Conservation (phyloP, 2,329 filamentous ascomycete genomes). For the Bipolaris sorokiniana region DNA sequence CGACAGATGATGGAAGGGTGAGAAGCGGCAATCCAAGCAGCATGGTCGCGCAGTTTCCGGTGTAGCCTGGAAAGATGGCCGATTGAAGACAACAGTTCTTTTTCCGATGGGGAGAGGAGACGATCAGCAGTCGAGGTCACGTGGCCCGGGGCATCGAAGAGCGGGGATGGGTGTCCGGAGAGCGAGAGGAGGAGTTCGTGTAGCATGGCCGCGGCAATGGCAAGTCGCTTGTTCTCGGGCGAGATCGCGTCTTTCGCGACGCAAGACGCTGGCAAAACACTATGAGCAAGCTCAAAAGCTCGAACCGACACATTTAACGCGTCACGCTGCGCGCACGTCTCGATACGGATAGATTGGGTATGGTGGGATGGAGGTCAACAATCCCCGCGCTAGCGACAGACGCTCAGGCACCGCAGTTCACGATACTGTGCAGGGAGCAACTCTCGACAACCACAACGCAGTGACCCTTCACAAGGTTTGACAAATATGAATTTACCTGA, state of each 20-base stretch:
- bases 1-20: constrained; percentile 86
- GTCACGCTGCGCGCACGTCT: constrained; percentile 25
- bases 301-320: constrained; percentile 47
- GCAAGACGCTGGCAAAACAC: constrained; percentile 34
- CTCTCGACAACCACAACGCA: neutral
- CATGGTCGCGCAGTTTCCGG: constrained; percentile 70
- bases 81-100: constrained; percentile 77
- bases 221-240: constrained; percentile 11
- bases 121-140: constrained; percentile 49
- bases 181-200: constrained; percentile 98
- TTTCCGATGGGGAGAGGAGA: constrained; percentile 76
- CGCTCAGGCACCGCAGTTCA: neutral
- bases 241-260: constrained; percentile 19
- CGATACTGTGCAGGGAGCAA: neutral
- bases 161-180: constrained; percentile 88
- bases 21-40: constrained; percentile 68
- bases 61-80: constrained; percentile 81
- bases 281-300: constrained; percentile 45
- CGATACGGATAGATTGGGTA: constrained; percentile 19
- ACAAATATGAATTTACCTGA: neutral
- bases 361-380: constrained; percentile 18
- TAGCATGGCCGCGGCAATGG: constrained; percentile 69
- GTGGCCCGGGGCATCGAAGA: constrained; percentile 66
- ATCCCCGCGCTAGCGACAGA: constrained; percentile 13
- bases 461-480: neutral